phyloP scores from a whole-genome alignment of 228 moss, liverwort and hornwort species.

The Sphagnum magellanicum region DNA sequence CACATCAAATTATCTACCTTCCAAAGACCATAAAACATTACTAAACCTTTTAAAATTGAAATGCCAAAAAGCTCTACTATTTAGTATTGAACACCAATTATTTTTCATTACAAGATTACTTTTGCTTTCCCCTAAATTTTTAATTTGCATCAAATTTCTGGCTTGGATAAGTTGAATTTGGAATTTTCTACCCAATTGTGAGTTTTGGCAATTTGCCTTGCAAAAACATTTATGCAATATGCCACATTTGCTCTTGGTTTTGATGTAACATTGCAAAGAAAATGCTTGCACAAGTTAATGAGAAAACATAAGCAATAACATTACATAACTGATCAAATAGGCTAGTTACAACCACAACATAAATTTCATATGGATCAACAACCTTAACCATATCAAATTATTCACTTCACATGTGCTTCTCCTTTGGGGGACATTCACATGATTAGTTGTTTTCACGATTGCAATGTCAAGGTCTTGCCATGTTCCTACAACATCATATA shows the following conservation, averaged over 20 bases:
- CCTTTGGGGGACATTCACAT: slow-evolving; percentile 95
- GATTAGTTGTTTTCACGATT: slow-evolving; percentile 97
- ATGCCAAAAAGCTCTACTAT: too few species aligned
- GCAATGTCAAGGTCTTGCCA: slow-evolving; percentile 98
- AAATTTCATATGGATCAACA: too few species aligned
- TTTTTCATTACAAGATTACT: neutral
- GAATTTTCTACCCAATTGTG: slow-evolving; percentile 88
- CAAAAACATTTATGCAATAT: slow-evolving; percentile 95
- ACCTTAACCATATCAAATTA: neutral
- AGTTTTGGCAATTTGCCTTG: slow-evolving; percentile 96
- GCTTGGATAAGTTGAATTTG: neutral
- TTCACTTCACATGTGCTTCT: slow-evolving; percentile 99
- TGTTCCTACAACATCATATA: neutral
- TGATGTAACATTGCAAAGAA: slow-evolving; percentile 81
- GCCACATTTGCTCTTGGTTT: slow-evolving; percentile 97
- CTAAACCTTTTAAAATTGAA: too few species aligned
- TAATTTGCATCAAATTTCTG: too few species aligned
- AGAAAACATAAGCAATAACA: too few species aligned
- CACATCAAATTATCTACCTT: too few species aligned
- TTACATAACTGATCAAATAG: too few species aligned
- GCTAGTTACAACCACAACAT: too few species aligned
- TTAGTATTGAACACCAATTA: neutral
- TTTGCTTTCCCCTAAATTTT: too few species aligned
- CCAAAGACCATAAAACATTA: too few species aligned
- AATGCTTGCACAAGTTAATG: slow-evolving; percentile 41